Percentiles rank a stretch among this genome's conserved stretches.
These are phyloP conservation scores for Pleurotus giganteus DNA, from an alignment of 768 basidiomycete genomes.

Conservation along the genomic window DNA sequence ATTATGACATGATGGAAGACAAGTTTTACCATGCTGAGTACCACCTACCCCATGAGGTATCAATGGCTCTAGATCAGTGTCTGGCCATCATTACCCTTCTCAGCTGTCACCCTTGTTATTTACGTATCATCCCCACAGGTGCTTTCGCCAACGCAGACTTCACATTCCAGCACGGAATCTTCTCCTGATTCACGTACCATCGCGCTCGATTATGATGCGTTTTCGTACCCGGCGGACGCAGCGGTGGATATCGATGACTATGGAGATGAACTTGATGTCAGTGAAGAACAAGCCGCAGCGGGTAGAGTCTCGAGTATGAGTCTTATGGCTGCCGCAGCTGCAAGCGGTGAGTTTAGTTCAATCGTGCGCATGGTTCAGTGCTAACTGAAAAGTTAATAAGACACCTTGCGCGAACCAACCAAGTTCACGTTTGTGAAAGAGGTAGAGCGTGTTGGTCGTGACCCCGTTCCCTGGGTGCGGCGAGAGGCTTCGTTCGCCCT, in stretches of 20 bases:
- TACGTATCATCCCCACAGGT: slow-evolving; percentile 6
- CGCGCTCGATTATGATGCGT: background rate
- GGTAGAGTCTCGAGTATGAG: slow-evolving; percentile 93
- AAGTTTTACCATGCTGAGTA: slow-evolving; percentile 7
- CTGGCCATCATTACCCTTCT: slow-evolving; percentile 1
- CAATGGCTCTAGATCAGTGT: slow-evolving; percentile 4
- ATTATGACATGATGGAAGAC: slow-evolving; percentile 4
- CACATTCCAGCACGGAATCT: background rate
- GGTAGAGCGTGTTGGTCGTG: slow-evolving; percentile 63
- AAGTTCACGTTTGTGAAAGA: slow-evolving; percentile 70
- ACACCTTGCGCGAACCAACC: slow-evolving; percentile 52
- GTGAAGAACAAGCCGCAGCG: slow-evolving; percentile 74
- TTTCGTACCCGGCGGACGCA: slow-evolving; percentile 1
- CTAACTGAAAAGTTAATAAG: slow-evolving; percentile 29
- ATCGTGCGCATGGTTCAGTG: slow-evolving; percentile 8
- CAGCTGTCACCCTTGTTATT: background rate
- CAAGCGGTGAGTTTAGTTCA: slow-evolving; percentile 49
- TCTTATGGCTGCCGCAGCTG: slow-evolving; percentile 81
- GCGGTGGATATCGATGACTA: slow-evolving; percentile 15
- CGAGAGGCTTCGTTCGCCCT: slow-evolving; percentile 87
- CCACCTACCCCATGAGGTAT: slow-evolving; percentile 8
- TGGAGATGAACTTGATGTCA: slow-evolving; percentile 34
- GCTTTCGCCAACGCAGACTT: background rate
- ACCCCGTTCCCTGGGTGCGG: slow-evolving; percentile 75
- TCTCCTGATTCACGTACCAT: background rate